Evolutionary conservation across 2,329 filamentous ascomycete genomes (phyloP), one percentile per base, ranked within the genome.

Genomic region (Hymenoscyphus repandus): DNA sequence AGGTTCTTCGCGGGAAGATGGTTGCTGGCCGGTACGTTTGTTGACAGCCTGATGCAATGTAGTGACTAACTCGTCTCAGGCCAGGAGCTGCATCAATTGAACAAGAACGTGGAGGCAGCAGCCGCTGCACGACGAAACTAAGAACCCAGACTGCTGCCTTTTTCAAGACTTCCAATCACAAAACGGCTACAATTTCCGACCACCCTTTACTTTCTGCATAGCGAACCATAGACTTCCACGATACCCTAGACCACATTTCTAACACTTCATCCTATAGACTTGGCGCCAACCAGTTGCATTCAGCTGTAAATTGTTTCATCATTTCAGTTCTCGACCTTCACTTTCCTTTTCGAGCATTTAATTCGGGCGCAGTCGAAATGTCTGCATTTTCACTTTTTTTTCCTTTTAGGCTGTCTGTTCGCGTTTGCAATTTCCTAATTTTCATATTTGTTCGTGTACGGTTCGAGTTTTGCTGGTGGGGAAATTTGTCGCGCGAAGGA

Each of bases 1-100:
- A 32, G 36, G n/a, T 56, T 42, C 32, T 56, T 53, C 18, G 51
- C 50, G 37, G 22, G 42, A 13, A 52, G 57, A 33, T 59, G 57
- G 57, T 32, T 45, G 3, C 37, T 57, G 22, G 57, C 53, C 31
- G 53, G 53, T 52, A 39, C 38, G 34, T 42, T 22, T 40, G 12
- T 10, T 33, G 5, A 11, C 3, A 6, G 6, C 18, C 15, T 31
- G 5, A 15, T 40, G n/a, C 17, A 31, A 15, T 20, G n/a, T 32
- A 40, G 6, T 12, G 12, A 38, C 46, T 52, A 38, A 52, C 10
- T 20, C 2, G 2, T 6, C 9, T 30, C 18, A 56, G 54, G 48
- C 4, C 42, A 49, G 37, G 54, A 56, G n/a, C 51, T 56, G 13
- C 51, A 50, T 17, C 37, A 44, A 2, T 39, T 57, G 17, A 52